Evolutionary conservation across 306 rosid species (phyloP).

Genomic region (Boehmeria nivea): DNA sequence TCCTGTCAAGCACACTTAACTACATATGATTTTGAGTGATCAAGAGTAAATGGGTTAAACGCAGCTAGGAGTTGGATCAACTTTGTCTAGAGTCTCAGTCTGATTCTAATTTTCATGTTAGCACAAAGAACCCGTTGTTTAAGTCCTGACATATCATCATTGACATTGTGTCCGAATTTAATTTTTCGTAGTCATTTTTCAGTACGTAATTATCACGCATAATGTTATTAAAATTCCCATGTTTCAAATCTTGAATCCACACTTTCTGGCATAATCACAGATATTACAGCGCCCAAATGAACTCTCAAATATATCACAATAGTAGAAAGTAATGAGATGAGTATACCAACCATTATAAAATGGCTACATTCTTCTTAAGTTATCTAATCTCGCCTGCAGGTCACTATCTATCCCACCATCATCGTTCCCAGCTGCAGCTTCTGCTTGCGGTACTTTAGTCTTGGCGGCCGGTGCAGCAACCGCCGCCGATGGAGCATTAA

Average conservation of each 20-base stretch:
- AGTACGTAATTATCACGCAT: neutral
- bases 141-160: no score
- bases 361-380: conserved; percentile 73
- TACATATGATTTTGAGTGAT: no score
- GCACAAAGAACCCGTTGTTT: no score
- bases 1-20: no score
- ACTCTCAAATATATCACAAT: conserved; percentile 25
- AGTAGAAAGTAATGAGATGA: conserved; percentile 15
- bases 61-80: no score
- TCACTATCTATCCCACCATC: conserved; percentile 85
- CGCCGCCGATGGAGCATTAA: conserved; percentile 74
- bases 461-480: conserved; percentile 76
- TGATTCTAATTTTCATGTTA: no score
- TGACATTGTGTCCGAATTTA: no score
- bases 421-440: conserved; percentile 52
- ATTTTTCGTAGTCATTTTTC: no score
- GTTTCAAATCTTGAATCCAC: conserved; percentile 26
- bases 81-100: no score
- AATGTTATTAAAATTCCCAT: conserved; percentile 24
- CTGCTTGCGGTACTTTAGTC: conserved; percentile 73
- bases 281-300: conserved; percentile 22
- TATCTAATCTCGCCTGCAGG: conserved; percentile 88
- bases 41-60: no score
- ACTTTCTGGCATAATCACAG: conserved; percentile 24
- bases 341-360: conserved; percentile 17